Evolutionary conservation across 2,329 filamentous ascomycete species (phyloP), one percentile per base, ranked within the genome.

Genomic region (Neoarthrinium moseri): DNA sequence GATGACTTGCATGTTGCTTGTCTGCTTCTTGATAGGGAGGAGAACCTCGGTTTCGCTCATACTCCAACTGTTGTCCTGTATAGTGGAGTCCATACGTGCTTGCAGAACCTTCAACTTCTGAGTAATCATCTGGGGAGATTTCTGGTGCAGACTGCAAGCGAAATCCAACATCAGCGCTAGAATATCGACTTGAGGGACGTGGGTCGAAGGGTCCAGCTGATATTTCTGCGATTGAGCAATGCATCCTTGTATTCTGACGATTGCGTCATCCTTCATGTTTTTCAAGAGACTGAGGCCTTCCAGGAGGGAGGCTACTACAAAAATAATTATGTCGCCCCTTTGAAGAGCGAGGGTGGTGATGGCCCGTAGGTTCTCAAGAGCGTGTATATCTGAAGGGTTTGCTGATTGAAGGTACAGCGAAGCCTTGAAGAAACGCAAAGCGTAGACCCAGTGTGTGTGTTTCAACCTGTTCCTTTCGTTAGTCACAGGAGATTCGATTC

Each of bases 371-470:
- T 89, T 86, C 17, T 89, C 84, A 3, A 90, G 66, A 0, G 84
- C 76, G 38, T 81, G 73, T 2, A 75, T 72, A 48, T 91, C 88
- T 11, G 80, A 75, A 8, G 77, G 73, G 34, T 71, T 79, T 4
- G 77, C 73, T 37, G 76, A 73, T 54, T 87, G 78, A 40, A 89
- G 68, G 48, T 86, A 80, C 36, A 91, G 77, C 0, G 85, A 81
- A 0, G 85, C 81, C 53, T 88, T 87, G 12, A 91, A 67, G 36
- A 92, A 82, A 6, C 87, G 82, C 56, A 91, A 87, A 1, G 84
- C 85, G 60, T 91, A 92, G 13, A 85, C 75, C 88, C 88, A 92
- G 40, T 83, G 78, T 7, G 77, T 71, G 55, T 87, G 84, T 59
- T 84, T 81, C 57, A 82, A 44, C 27, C 73, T 81, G 49, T 13